Conservation (phyloP, 2,329 filamentous ascomycete genomes). For the Cercospora zeina region DNA sequence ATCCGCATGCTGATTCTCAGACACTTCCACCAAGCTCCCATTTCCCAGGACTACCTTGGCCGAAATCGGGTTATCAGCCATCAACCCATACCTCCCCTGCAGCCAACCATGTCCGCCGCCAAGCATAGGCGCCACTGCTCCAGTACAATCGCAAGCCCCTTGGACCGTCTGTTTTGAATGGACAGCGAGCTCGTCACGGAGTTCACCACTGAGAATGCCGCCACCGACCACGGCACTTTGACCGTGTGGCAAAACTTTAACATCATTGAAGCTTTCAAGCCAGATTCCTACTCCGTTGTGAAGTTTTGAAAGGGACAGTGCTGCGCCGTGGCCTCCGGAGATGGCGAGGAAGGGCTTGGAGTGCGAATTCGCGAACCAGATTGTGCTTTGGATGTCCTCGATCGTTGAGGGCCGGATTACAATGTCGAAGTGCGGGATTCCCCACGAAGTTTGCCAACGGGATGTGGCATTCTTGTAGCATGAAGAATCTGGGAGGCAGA, state of each 20-base stretch:
- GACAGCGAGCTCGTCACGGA: conserved; percentile 18
- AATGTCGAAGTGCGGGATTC: conserved; percentile 3
- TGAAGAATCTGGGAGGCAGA: not conserved
- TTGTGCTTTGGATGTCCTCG: conserved; percentile 4
- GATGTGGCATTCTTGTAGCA: not conserved
- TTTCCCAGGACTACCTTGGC: conserved; percentile 45
- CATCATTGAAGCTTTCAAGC: conserved; percentile 15
- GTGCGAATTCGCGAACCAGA: conserved; percentile 11
- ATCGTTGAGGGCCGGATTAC: not conserved
- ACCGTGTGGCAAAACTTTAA: conserved; percentile 16
- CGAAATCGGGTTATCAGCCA: conserved; percentile 51
- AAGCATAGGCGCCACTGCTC: conserved; percentile 22
- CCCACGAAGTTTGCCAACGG: not conserved
- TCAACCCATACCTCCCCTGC: conserved; percentile 49
- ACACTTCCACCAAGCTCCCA: conserved; percentile 43
- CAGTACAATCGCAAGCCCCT: conserved; percentile 25
- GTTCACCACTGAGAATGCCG: conserved; percentile 17
- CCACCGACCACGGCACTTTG: conserved; percentile 21
- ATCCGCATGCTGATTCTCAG: conserved; percentile 29
- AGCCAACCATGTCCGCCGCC: conserved; percentile 32
- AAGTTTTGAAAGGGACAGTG: conserved; percentile 13
- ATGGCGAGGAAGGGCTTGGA: conserved; percentile 23
- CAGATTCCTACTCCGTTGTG: conserved; percentile 22
- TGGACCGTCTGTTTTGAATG: conserved; percentile 18
- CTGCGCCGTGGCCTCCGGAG: conserved; percentile 22